These are phyloP conservation scores for Cryptococcus hybrid DNA, from an alignment of 1,284 basidiomycete genomes.

Conservation along the genomic window DNA sequence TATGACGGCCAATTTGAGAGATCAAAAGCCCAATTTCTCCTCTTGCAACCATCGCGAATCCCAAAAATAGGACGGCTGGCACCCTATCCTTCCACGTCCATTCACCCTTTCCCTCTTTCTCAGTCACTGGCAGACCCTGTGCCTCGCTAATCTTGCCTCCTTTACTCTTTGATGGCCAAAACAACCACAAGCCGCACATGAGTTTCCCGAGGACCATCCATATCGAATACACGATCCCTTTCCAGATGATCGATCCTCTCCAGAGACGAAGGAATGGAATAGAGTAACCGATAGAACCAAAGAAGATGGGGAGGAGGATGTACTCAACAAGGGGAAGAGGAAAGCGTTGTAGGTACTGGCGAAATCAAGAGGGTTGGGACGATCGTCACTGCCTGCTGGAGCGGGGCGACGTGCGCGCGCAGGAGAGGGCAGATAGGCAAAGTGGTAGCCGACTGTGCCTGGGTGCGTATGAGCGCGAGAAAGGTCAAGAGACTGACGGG, in stretches of 20 bases:
- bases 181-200: constrained; percentile 47
- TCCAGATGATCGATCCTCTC: constrained; percentile 55
- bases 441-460: background rate
- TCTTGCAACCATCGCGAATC: constrained; percentile 55
- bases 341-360: constrained; percentile 5
- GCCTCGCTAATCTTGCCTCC: constrained; percentile 2
- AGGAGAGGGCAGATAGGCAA: background rate
- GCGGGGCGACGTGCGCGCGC: background rate
- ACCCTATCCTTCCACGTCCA: background rate
- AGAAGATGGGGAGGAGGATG: constrained; percentile 58
- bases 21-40: constrained; percentile 57
- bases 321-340: constrained; percentile 46
- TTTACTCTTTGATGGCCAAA: constrained; percentile 19
- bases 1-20: constrained; percentile 31
- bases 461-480: background rate
- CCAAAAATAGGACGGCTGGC: constrained; percentile 43
- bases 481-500: background rate
- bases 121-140: background rate
- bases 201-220: constrained; percentile 57
- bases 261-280: constrained; percentile 58
- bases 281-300: constrained; percentile 58
- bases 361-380: background rate
- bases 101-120: background rate
- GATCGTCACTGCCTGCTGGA: background rate
- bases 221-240: constrained; percentile 54